Evolutionary conservation across 495 filamentous ascomycete genomes (phyloP).

Genomic region (Letharia columbiana): DNA sequence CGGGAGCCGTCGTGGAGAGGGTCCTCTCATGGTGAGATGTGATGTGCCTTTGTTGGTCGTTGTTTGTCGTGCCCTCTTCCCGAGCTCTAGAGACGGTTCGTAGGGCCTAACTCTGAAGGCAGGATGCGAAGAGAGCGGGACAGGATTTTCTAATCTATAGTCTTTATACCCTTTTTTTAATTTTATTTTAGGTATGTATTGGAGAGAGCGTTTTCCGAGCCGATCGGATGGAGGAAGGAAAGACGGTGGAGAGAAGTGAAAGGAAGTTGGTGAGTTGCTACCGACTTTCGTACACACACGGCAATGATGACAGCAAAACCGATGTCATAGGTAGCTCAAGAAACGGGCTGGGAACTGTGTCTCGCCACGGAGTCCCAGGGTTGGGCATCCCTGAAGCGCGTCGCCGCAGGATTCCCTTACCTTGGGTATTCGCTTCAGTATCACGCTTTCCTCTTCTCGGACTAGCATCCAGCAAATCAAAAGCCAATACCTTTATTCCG

Average conservation of each 20-base stretch:
- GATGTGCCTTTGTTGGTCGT: no score
- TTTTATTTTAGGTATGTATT: no score
- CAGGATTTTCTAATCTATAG: no score
- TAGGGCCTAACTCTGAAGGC: no score
- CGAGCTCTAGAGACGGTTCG: no score
- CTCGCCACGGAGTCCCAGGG: not conserved
- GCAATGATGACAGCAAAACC: not conserved
- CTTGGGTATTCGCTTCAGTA: not conserved
- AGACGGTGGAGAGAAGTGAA: not conserved
- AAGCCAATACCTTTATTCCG: not conserved
- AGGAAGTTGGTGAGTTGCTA: not conserved
- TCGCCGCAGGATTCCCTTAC: slow-evolving; percentile 1
- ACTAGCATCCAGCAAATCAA: not conserved
- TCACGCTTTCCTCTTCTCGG: not conserved
- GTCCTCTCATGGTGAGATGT: no score
- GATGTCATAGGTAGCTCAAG: not conserved
- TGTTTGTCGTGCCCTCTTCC: no score
- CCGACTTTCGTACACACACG: not conserved
- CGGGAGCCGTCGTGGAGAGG: no score
- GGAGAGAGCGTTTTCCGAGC: no score
- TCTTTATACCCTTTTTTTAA: no score
- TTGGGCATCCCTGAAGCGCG: slow-evolving; percentile 7
- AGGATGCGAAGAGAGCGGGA: no score
- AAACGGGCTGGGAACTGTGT: not conserved
- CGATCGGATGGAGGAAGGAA: no score